These are phyloP conservation scores for Cystoderma amianthinum DNA, from an alignment of 768 basidiomycete genomes.

Conservation along the genomic window DNA sequence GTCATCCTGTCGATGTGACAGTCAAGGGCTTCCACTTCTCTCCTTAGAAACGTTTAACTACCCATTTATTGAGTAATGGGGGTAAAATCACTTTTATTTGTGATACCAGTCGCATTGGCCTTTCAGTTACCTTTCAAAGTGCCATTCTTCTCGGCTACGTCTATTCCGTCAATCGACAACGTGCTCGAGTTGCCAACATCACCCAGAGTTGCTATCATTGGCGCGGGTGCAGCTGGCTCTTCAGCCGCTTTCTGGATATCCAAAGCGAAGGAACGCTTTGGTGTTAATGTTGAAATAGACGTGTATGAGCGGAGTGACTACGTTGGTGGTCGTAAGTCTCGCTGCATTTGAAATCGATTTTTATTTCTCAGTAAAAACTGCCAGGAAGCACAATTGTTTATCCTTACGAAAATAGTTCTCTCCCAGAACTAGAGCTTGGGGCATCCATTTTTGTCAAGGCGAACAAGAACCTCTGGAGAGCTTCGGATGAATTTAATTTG, in stretches of 20 bases:
- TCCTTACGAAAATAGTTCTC: constrained; percentile 55
- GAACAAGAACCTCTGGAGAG: constrained; percentile 69
- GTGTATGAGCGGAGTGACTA: constrained; percentile 74
- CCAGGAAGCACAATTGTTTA: constrained; percentile 74
- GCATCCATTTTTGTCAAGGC: constrained; percentile 80
- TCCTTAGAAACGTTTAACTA: neutral
- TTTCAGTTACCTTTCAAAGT: constrained; percentile 50
- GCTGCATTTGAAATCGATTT: constrained; percentile 1
- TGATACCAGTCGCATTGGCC: constrained; percentile 25
- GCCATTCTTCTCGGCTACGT: constrained; percentile 41
- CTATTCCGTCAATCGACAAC: constrained; percentile 10
- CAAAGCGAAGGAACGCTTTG: constrained; percentile 66
- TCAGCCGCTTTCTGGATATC: constrained; percentile 83
- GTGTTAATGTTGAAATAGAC: constrained; percentile 69
- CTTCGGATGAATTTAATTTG: constrained; percentile 75
- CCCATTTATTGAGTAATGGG: constrained; percentile 8
- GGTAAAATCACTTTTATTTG: constrained; percentile 14
- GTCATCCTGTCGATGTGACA: neutral
- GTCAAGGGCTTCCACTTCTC: neutral
- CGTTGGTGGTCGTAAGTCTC: constrained; percentile 77
- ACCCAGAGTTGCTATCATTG: constrained; percentile 77
- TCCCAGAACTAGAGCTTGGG: constrained; percentile 73
- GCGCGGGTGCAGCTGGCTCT: constrained; percentile 84
- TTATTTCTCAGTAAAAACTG: constrained; percentile 3
- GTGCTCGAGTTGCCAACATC: constrained; percentile 8